A percentile compares a stretch with the other conserved stretches of the same genome.
These are phyloP conservation scores for Penicillium canescens DNA, from an alignment of 495 filamentous ascomycete genomes.

Conservation along the genomic window DNA sequence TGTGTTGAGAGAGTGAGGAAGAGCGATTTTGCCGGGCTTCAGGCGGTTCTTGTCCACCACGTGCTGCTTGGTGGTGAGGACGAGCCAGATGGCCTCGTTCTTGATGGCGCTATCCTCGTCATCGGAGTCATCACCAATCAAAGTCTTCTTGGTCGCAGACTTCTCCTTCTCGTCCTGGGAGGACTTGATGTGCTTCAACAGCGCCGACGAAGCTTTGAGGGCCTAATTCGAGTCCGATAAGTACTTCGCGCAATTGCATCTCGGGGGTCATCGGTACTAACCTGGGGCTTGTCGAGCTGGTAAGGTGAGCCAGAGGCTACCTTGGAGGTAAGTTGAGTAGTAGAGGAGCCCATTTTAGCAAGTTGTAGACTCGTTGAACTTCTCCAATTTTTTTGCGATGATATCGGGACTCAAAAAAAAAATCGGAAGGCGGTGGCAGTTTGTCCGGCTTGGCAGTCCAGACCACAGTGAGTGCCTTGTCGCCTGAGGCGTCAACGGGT, in stretches of 20 bases:
- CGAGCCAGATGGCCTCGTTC: slow-evolving; percentile 76
- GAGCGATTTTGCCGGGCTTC: slow-evolving; percentile 69
- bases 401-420: slow-evolving; percentile 41
- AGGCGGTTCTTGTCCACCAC: slow-evolving; percentile 72
- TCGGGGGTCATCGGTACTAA: slow-evolving; percentile 25
- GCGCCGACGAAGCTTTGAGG: slow-evolving; percentile 76
- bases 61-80: slow-evolving; percentile 87
- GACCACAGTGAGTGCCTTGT: slow-evolving; percentile 32
- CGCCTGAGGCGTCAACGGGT: slow-evolving; percentile 35
- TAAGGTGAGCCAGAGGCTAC: slow-evolving; percentile 58
- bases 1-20: slow-evolving; percentile 70
- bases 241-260: slow-evolving; percentile 17
- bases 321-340: slow-evolving; percentile 48
- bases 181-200: slow-evolving; percentile 76
- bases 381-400: slow-evolving; percentile 35
- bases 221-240: slow-evolving; percentile 47
- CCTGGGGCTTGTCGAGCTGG: slow-evolving; percentile 65
- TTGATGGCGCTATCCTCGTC: slow-evolving; percentile 41
- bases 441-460: slow-evolving; percentile 35
- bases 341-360: slow-evolving; percentile 47
- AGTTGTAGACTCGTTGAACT: slow-evolving; percentile 24
- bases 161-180: slow-evolving; percentile 58
- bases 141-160: slow-evolving; percentile 64
- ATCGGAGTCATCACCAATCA: slow-evolving; percentile 63
- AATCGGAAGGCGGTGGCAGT: slow-evolving; percentile 44